Conservation (phyloP, 495 filamentous ascomycete genomes). For the Aspergillus leporis region DNA sequence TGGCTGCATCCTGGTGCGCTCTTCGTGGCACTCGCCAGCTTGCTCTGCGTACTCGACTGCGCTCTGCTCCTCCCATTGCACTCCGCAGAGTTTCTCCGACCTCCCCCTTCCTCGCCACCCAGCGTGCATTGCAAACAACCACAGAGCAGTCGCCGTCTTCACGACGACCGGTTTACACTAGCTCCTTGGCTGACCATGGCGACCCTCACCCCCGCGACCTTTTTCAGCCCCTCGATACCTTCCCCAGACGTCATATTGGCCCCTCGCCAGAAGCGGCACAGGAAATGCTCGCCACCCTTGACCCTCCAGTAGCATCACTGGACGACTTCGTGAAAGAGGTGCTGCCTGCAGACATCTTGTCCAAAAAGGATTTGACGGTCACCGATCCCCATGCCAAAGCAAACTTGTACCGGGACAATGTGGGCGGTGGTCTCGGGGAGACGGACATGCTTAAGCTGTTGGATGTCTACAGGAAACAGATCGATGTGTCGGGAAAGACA, state of each 20-base stretch:
- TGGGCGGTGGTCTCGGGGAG: slow-evolving; percentile 63
- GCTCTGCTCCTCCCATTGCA: slow-evolving; percentile 30
- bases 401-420: slow-evolving; percentile 43
- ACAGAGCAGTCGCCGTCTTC: slow-evolving; percentile 26
- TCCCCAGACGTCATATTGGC: slow-evolving; percentile 89
- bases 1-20: slow-evolving; percentile 47
- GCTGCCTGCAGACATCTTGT: slow-evolving; percentile 80
- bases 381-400: slow-evolving; percentile 39
- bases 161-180: slow-evolving; percentile 43
- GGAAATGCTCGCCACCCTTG: slow-evolving; percentile 79
- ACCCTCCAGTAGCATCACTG: slow-evolving; percentile 70
- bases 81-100: slow-evolving; percentile 30
- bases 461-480: slow-evolving; percentile 63
- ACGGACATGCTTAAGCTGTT: slow-evolving; percentile 65
- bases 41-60: slow-evolving; percentile 38
- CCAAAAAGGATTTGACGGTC: slow-evolving; percentile 55
- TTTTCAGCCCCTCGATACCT: slow-evolving; percentile 61
- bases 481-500: slow-evolving; percentile 53
- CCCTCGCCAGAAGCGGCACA: slow-evolving; percentile 70
- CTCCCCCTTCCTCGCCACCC: slow-evolving; percentile 27
- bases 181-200: slow-evolving; percentile 42
- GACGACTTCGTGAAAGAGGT: slow-evolving; percentile 92
- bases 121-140: slow-evolving; percentile 31
- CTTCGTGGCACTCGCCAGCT: slow-evolving; percentile 47
- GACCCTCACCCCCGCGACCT: slow-evolving; percentile 44